Base-by-base conservation (phyloP, 106 monocot species). In the Phalaenopsis equestris region DNA sequence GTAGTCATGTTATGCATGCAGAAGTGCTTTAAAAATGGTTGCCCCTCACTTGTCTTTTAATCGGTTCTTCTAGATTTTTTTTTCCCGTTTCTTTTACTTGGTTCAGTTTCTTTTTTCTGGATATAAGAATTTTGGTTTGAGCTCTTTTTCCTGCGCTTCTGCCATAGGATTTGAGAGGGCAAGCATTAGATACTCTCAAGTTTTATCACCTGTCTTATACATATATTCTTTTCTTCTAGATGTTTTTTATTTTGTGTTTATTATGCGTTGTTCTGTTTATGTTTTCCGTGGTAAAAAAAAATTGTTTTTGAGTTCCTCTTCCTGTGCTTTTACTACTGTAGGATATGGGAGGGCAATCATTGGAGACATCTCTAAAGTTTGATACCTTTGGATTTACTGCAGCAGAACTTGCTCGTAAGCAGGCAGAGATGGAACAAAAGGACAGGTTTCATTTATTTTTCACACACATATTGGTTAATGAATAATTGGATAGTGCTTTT, bases 381-480 rank as follows among this genome's bases (percentile, higher is more conserved):
- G 98, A 98, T 82, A 98, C 94, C 8, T 98, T 98, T 89, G 98
- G 98, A 82, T 92, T 93, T 80, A 98, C 98, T 55, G 91, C 92
- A 57, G 86, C 94, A 78, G 94, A 98, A 85, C 67, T 88, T 85
- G 94, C 94, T 58, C 90, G 92, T 23, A 94, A 92, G 64, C 82
- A 92, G 77, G 98, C 91, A 17, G 87, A 92, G 72, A 92, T 89
- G 80, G 98, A 90, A 75, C 92, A 91, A 65, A 52, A 93, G 56
- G 89, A 88, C 78, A 98, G 98, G 98, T 98, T 15, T 80, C 41
- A 75, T 74, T 23, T 30, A 78, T 48, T 77, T 3, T 52, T 75
- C 42, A 16, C 21, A 76, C 7, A 38, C 7, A 46, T 75, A 42
- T 19, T 75, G 41, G 46, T 6, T 75, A 46, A 46, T 47, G 21